Evolutionary conservation across 2,329 filamentous ascomycete species (phyloP), one percentile per base, ranked within the genome.

Genomic region (Clonostachys rhizophaga): DNA sequence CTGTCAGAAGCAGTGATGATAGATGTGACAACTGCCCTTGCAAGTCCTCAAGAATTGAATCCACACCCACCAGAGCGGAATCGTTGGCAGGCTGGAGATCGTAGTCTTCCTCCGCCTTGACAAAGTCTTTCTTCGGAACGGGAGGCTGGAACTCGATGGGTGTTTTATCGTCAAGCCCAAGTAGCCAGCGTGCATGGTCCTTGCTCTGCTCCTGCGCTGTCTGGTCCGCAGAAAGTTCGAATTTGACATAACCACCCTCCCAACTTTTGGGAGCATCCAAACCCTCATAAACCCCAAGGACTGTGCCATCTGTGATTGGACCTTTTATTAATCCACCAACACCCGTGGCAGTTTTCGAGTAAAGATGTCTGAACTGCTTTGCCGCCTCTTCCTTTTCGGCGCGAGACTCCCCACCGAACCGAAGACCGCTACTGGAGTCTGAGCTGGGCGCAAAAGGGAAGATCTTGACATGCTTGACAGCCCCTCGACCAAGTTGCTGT

Each of bases 1-100:
- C 94, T 0, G 91, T 95, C 40, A 99, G 67, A 20, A 99, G 74
- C 2, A 96, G 88, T 0, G 94, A 97, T 0, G 92, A 96, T 53
- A 89, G 81, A 55, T 95, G 88, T 1, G 85, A 82, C 5, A 99
- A 71, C 55, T 95, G 88, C 3, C 82, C 84, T 50, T 86, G 75
- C 17, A 95, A 74, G 54, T 89, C 83, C 6, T 79, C 74, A 30
- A 96, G 77, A 0, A 95, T 70, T 3, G 77, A 71, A 56, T 97
- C 90, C 48, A 97, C 92, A 2, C 91, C 92, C 16, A 97, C 90
- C 54, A 99, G 73, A 5, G 76, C 63, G 10, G 86, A 81, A 35
- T 77, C 67, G 18, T 70, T 60, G 9, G 78, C 70, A 9, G 89
- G 66, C 9, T 76, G 71, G 34, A 85, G 77, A 36, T 84, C 82